These are phyloP conservation scores for Alternaria sp. DNA, from an alignment of 2,329 filamentous ascomycete species.

Conservation along the genomic window DNA sequence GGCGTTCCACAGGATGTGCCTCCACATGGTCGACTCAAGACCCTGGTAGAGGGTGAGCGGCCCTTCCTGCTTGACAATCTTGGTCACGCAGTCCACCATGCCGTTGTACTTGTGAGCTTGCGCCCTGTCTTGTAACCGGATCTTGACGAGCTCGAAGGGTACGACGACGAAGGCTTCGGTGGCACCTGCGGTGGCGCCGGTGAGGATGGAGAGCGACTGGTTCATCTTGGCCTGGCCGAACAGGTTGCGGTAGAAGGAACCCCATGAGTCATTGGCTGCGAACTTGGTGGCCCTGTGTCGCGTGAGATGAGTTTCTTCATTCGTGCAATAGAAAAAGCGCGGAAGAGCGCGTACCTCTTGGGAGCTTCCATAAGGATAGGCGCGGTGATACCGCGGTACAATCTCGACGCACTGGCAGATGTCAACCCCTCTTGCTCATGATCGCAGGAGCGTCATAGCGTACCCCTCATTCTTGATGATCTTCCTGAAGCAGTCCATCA, in stretches of 20 bases:
- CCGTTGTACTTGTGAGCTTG: conserved; percentile 87
- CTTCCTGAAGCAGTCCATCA: conserved; percentile 97
- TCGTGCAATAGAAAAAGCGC: background rate
- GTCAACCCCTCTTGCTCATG: conserved; percentile 18
- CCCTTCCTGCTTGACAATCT: conserved; percentile 85
- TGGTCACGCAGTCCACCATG: conserved; percentile 78
- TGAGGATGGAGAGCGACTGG: conserved; percentile 89
- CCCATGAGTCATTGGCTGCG: conserved; percentile 98
- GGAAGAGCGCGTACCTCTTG: conserved; percentile 64
- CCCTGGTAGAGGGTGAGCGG: conserved; percentile 92
- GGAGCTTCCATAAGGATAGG: conserved; percentile 98
- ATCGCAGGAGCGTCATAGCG: conserved; percentile 25
- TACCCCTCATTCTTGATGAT: conserved; percentile 96
- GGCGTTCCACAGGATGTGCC: conserved; percentile 91
- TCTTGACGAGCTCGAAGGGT: conserved; percentile 98
- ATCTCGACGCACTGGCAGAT: conserved; percentile 72
- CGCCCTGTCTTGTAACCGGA: conserved; percentile 93
- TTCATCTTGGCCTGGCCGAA: conserved; percentile 89
- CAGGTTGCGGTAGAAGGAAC: conserved; percentile 85
- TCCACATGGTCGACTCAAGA: conserved; percentile 95
- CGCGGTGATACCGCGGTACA: conserved; percentile 94
- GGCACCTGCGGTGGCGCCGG: conserved; percentile 91
- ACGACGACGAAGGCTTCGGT: conserved; percentile 97
- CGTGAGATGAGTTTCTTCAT: conserved; percentile 4
- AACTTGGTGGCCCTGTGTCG: conserved; percentile 85